Conservation (phyloP, 148 eudicot genomes). For the Silene conica region DNA sequence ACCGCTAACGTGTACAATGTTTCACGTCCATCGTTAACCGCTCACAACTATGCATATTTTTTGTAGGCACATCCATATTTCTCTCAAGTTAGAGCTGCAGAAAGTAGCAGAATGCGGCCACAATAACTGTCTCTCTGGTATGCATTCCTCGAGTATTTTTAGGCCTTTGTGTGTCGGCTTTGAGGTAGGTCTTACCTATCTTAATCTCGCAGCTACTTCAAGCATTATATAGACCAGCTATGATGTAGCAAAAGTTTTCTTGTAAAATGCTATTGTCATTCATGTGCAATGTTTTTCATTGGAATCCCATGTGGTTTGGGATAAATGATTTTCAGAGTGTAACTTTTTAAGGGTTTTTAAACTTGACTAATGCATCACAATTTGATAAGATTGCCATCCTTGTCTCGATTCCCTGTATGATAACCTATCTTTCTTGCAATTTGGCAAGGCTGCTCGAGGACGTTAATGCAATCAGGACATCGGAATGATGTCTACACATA, state of each 20-base stretch:
- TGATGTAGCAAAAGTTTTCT: conserved; percentile 9
- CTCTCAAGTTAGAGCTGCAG: conserved; percentile 89
- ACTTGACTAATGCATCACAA: background rate
- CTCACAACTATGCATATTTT: background rate
- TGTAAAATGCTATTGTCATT: conserved; percentile 13
- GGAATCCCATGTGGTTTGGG: background rate
- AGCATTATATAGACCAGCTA: conserved; percentile 4
- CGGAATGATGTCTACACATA: too few species aligned
- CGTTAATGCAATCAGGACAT: too few species aligned
- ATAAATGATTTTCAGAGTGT: background rate
- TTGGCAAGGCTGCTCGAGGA: too few species aligned
- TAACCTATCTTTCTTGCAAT: too few species aligned
- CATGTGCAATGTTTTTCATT: background rate
- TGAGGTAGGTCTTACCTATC: conserved; percentile 8
- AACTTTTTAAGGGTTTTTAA: background rate
- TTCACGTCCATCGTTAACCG: background rate
- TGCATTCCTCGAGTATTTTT: conserved; percentile 1
- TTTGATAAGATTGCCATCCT: background rate
- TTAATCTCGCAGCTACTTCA: conserved; percentile 14
- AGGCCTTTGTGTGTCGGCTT: conserved; percentile 11
- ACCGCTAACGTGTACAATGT: background rate
- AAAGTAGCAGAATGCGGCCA: conserved; percentile 81
- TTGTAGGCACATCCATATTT: conserved; percentile 83
- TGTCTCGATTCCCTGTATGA: background rate
- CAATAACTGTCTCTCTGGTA: conserved; percentile 28